Evolutionary conservation across 2,329 filamentous ascomycete species (phyloP).

Genomic region (Pseudonectria buxi): DNA sequence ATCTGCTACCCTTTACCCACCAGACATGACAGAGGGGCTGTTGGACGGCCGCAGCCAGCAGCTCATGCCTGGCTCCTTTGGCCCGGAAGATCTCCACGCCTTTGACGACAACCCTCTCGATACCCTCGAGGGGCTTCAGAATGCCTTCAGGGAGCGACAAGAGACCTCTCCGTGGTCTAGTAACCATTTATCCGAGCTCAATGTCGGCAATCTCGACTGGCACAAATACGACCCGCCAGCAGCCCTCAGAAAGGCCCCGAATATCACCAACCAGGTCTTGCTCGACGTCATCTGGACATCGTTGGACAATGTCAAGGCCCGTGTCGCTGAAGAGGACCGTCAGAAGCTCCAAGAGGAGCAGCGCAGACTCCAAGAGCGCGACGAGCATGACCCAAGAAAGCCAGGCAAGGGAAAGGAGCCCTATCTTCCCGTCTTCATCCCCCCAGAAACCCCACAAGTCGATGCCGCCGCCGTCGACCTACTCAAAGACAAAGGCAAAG

Average conservation of each 20-base stretch:
- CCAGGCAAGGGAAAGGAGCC: conserved; percentile 27
- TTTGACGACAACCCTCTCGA: conserved; percentile 24
- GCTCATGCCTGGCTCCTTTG: conserved; percentile 24
- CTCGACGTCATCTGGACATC: conserved; percentile 36
- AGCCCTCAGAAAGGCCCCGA: conserved; percentile 32
- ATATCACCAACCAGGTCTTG: conserved; percentile 34
- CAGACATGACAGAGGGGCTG: conserved; percentile 2
- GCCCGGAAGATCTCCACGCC: conserved; percentile 24
- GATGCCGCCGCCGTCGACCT: not conserved
- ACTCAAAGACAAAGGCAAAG: not conserved
- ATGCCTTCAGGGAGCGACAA: conserved; percentile 16
- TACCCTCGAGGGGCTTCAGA: conserved; percentile 16
- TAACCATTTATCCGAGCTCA: conserved; percentile 17
- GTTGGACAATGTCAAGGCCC: conserved; percentile 37
- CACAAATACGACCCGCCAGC: conserved; percentile 39
- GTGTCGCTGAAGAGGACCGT: conserved; percentile 26
- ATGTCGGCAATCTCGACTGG: conserved; percentile 35
- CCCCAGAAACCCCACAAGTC: conserved; percentile 5
- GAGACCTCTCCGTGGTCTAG: conserved; percentile 12
- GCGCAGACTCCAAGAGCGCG: conserved; percentile 14
- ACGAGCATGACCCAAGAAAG: conserved; percentile 9
- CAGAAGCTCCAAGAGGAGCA: conserved; percentile 23
- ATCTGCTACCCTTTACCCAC: too few species aligned
- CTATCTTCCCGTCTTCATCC: conserved; percentile 29
- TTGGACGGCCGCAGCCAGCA: conserved; percentile 7